Evolutionary conservation across 345 rosid genomes (phyloP).

Genomic region (Heritiera fomes): DNA sequence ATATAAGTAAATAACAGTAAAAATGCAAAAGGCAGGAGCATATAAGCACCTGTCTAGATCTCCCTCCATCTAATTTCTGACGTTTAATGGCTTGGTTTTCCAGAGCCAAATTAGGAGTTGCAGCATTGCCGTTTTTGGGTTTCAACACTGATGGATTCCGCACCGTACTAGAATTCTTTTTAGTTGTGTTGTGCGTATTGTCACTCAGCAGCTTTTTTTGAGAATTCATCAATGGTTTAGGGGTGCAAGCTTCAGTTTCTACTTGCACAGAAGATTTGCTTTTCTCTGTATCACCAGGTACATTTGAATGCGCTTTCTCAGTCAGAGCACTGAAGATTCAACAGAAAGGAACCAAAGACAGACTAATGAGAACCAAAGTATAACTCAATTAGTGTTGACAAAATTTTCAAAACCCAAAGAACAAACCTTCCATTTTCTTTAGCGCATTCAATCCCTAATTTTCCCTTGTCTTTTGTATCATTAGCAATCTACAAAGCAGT

Average conservation of each 20-base stretch:
- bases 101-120: slow-evolving; percentile 60
- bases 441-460: slow-evolving; percentile 16
- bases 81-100: slow-evolving; percentile 95
- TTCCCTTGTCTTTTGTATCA: slow-evolving; percentile 22
- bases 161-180: slow-evolving; percentile 52
- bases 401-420: background rate
- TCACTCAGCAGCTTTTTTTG: slow-evolving; percentile 33
- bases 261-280: slow-evolving; percentile 27
- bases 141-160: slow-evolving; percentile 63
- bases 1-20: background rate
- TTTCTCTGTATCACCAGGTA: slow-evolving; percentile 39
- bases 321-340: slow-evolving; percentile 14
- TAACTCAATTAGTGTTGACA: slow-evolving; percentile 2
- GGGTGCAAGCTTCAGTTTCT: slow-evolving; percentile 51
- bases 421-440: slow-evolving; percentile 50
- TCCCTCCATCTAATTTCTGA: slow-evolving; percentile 95
- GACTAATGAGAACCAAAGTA: slow-evolving; percentile 14
- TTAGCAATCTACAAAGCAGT: slow-evolving; percentile 32
- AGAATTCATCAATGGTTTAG: slow-evolving; percentile 35
- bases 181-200: slow-evolving; percentile 67
- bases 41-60: slow-evolving; percentile 69
- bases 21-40: background rate
- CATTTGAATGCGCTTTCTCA: slow-evolving; percentile 22
- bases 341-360: slow-evolving; percentile 9
- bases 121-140: slow-evolving; percentile 34